phyloP scores from a whole-genome alignment of 495 filamentous ascomycete species.

The Penicillium daleae region DNA sequence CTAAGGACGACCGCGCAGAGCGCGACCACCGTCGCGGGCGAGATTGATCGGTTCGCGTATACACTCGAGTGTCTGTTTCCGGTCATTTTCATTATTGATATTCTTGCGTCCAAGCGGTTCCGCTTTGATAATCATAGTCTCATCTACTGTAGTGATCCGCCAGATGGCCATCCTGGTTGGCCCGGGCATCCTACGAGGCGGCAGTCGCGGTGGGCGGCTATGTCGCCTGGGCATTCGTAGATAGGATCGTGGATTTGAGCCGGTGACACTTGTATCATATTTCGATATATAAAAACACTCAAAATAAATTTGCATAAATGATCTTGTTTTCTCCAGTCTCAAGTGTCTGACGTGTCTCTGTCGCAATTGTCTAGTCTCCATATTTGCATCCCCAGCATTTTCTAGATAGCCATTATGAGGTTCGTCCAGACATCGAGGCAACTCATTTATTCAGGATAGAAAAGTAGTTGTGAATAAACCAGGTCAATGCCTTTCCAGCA shows the following conservation, averaged over 20 bases:
- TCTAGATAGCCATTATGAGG: too few species aligned
- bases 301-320: too few species aligned
- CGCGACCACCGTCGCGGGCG: neutral
- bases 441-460: too few species aligned
- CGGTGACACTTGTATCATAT: neutral
- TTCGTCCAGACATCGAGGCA: too few species aligned
- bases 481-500: too few species aligned
- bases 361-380: too few species aligned
- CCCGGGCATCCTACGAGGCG: neutral
- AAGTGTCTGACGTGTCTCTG: too few species aligned
- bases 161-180: neutral
- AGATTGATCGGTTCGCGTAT: slow-evolving; percentile 6
- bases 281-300: neutral
- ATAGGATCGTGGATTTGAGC: neutral
- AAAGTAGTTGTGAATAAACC: too few species aligned
- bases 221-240: slow-evolving; percentile 3
- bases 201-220: neutral
- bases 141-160: slow-evolving; percentile 1
- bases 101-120: slow-evolving; percentile 2
- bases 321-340: too few species aligned
- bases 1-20: neutral
- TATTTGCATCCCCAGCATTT: too few species aligned
- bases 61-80: slow-evolving; percentile 1
- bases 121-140: neutral
- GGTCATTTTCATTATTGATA: neutral